A percentile compares a stretch with the other conserved stretches of the same genome.
These are phyloP conservation scores for Somion occarium DNA, from an alignment of 1,284 basidiomycete species.

Conservation along the genomic window DNA sequence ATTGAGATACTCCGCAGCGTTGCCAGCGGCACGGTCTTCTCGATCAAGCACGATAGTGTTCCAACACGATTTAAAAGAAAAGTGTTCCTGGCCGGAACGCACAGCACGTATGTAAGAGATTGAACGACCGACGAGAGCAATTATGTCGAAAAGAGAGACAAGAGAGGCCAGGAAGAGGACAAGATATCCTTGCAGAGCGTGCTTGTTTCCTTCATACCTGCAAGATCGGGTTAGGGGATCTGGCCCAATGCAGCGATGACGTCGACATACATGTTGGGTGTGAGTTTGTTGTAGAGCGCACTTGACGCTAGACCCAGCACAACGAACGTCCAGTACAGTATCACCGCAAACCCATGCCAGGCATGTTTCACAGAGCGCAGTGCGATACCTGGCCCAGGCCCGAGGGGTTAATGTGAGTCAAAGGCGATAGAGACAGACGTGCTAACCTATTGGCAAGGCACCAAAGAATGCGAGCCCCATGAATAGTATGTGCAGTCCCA, in stretches of 20 bases:
- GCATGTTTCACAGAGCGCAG: slow-evolving; percentile 69
- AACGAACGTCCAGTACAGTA: slow-evolving; percentile 53
- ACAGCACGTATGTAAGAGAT: slow-evolving; percentile 37
- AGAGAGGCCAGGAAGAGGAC: slow-evolving; percentile 51
- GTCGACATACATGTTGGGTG: slow-evolving; percentile 68
- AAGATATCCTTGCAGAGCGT: slow-evolving; percentile 45
- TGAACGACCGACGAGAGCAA: slow-evolving; percentile 43
- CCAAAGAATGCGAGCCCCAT: slow-evolving; percentile 76
- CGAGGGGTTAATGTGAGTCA: slow-evolving; percentile 2
- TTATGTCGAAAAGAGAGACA: slow-evolving; percentile 55
- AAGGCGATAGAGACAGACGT: slow-evolving; percentile 5
- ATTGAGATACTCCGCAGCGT: slow-evolving; percentile 41
- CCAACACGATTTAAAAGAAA: slow-evolving; percentile 50
- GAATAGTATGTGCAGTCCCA: slow-evolving; percentile 59
- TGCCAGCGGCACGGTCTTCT: slow-evolving; percentile 20
- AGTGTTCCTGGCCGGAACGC: slow-evolving; percentile 34
- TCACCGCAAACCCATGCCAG: slow-evolving; percentile 48
- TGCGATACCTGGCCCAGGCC: slow-evolving; percentile 72
- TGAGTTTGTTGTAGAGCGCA: slow-evolving; percentile 66
- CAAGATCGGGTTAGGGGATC: slow-evolving; percentile 1
- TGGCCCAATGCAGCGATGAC: background rate
- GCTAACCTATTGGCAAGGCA: slow-evolving; percentile 67
- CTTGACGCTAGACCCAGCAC: slow-evolving; percentile 60
- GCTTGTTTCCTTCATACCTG: slow-evolving; percentile 68
- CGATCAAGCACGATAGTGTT: slow-evolving; percentile 49